Evolutionary conservation across 2,329 filamentous ascomycete genomes (phyloP), one percentile per base, ranked within the genome.

Genomic region (Aspergillus floridensis): DNA sequence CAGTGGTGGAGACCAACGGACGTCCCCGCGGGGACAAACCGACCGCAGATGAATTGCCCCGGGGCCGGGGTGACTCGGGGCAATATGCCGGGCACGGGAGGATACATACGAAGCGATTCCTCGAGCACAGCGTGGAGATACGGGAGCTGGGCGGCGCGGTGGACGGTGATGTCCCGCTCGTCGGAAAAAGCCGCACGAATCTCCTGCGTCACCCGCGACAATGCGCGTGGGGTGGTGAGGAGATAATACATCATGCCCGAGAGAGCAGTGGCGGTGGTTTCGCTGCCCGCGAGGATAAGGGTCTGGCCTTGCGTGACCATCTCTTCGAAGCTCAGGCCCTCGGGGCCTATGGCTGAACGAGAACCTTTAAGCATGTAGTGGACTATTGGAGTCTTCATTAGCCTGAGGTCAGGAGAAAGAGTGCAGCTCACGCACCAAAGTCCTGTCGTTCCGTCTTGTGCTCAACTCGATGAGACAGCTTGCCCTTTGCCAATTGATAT

Each of bases 101-200:
- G 78, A 2, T 76, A 74, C 53, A 81, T 65, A 32, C 80, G 76
- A 60, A 81, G 68, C 0, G 74, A 65, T 61, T 82, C 79, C 53
- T 81, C 75, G 16, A 82, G 72, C 54, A 73, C 75, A 1, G 78
- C 79, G 5, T 73, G 72, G 0, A 82, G 66, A 56, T 80, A 81
- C 0, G 69, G 66, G 12, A 80, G 68, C 7, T 56, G 24, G 2
- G 60, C 55, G 1, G 72, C 64, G 2, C 61, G 63, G n/a, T 59
- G 56, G 6, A 71, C 68, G 0, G 62, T 64, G 59, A 82, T 81
- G 1, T 70, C 60, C 6, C 61, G 24, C 22, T 72, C 65, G 24
- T 21, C 22, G 1, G 22, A 11, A 51, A 75, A 73, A 1, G 59
- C 21, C 0, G 65, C 60, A 29, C 69, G 66, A 19, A 75, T 61